Evolutionary conservation across 1,284 basidiomycete genomes (phyloP).

Genomic region (Irpex sp.): DNA sequence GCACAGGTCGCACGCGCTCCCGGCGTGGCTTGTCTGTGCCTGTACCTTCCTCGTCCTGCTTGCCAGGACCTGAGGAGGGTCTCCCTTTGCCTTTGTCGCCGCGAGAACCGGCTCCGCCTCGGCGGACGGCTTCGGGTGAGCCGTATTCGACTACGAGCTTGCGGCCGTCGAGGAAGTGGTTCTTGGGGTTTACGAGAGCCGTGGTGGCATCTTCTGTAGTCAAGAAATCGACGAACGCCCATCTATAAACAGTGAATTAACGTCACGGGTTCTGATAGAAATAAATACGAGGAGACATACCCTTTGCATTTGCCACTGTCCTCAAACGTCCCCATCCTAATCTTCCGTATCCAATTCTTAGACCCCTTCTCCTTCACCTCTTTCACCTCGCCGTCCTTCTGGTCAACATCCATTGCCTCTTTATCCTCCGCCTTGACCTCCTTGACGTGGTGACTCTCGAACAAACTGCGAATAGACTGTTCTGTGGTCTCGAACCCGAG

Average conservation of each 20-base stretch:
- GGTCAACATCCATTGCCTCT: constrained; percentile 25
- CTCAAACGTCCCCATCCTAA: constrained; percentile 94
- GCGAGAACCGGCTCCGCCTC: constrained; percentile 48
- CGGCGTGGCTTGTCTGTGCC: constrained; percentile 7
- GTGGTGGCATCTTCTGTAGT: constrained; percentile 77
- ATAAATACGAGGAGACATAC: constrained; percentile 40
- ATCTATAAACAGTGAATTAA: constrained; percentile 46
- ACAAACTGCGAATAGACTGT: constrained; percentile 65
- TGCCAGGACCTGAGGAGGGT: neutral
- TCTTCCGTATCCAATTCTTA: constrained; percentile 73
- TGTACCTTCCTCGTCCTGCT: constrained; percentile 3
- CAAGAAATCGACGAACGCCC: constrained; percentile 93
- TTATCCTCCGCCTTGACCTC: constrained; percentile 20
- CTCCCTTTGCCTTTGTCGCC: constrained; percentile 21
- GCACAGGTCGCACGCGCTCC: constrained; percentile 12
- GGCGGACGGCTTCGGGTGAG: constrained; percentile 78
- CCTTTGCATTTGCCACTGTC: constrained; percentile 95
- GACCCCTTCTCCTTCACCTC: constrained; percentile 40
- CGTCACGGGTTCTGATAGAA: neutral
- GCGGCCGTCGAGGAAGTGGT: constrained; percentile 82
- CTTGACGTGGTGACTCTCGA: constrained; percentile 60
- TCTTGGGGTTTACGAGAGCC: constrained; percentile 80
- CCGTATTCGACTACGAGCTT: constrained; percentile 89
- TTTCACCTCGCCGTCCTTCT: constrained; percentile 19
- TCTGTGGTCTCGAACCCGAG: constrained; percentile 85